phyloP scores from a whole-genome alignment of 2,329 filamentous ascomycete genomes.

The Exutisphaerella laricina region DNA sequence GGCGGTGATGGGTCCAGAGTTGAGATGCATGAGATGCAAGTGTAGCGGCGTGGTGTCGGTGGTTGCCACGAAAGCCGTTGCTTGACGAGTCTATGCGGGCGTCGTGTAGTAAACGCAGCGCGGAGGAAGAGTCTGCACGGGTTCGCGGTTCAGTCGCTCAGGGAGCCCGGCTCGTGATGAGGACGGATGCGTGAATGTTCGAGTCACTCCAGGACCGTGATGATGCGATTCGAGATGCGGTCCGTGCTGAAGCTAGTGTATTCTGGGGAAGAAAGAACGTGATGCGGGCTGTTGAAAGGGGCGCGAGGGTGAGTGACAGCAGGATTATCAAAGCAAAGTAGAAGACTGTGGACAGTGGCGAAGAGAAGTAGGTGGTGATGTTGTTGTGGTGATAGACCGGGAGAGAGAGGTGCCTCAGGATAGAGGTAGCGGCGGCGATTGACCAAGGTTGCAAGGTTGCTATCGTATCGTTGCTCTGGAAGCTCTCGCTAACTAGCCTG shows the following conservation, averaged over 20 bases:
- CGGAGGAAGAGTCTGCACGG: slow-evolving; percentile 2
- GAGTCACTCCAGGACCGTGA: slow-evolving; percentile 6
- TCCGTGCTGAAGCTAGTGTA: slow-evolving; percentile 1
- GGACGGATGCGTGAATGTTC: neutral
- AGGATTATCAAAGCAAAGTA: neutral
- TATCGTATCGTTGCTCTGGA: too few relatives aligned
- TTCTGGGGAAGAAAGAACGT: slow-evolving; percentile 1
- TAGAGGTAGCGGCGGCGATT: neutral
- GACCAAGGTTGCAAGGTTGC: neutral
- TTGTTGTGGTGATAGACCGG: neutral
- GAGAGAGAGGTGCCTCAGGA: neutral
- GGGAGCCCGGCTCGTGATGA: slow-evolving; percentile 11
- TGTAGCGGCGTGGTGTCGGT: slow-evolving; percentile 3
- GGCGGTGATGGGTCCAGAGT: slow-evolving; percentile 6
- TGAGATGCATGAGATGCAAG: slow-evolving; percentile 15
- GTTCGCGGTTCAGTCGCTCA: neutral
- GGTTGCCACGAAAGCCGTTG: slow-evolving; percentile 10
- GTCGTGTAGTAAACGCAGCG: slow-evolving; percentile 6
- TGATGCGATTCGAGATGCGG: slow-evolving; percentile 2
- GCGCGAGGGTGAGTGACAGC: neutral
- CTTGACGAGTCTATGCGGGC: slow-evolving; percentile 12
- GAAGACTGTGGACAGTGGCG: neutral
- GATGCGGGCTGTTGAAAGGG: neutral
- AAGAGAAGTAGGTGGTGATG: neutral
- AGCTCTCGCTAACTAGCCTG: too few relatives aligned